Evolutionary conservation across 106 monocot species (phyloP), one percentile per base, ranked within the genome.

Genomic region (Xerophyta viscosa): DNA sequence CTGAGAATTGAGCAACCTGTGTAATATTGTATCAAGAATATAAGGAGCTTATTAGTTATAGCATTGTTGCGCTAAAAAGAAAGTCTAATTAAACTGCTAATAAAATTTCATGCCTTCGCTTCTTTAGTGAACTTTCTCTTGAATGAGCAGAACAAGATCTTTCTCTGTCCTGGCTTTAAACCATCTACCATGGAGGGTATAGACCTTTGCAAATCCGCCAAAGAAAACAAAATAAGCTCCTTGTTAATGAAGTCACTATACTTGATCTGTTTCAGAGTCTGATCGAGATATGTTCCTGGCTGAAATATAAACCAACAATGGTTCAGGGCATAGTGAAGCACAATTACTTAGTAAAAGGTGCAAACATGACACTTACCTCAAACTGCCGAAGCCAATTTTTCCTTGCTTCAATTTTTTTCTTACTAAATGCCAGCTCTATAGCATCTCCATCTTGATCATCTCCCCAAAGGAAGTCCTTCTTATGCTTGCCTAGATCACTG

Each of bases 171-270:
- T n/a, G 93, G 93, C 56, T 94, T 94, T 19, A 94, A 60, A 25
- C 93, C 93, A 76, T 94, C 93, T 30, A 88, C 84, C 88, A 94
- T 78, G 17, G 93, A 88, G 20, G 93, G 88, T 50, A 94, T 94
- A 0, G 93, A 94, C n/a, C 93, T 52, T 45, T 84, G 88, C 37
- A 94, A 68, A 75, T 94, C 93, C 0, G 84, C 93, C 77, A 84
- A 66, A 4, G 93, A 87, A 53, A 88, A 94, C 20, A 88, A 33
- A 42, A 94, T 98, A 7, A 98, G 61, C 51, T 98, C 96, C 62
- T 84, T 98, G 68, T 98, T 98, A 20, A 98, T 78, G 65, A 98
- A 98, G 30, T 98, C 96, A 49, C 90, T 98, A 58, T 98, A 98
- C 49, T 82, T 98, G 42, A 98, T 86, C 15, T 65, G 46, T 37